Base-by-base conservation (phyloP, 2,329 filamentous ascomycete genomes). In the Diaporthe humulicola region DNA sequence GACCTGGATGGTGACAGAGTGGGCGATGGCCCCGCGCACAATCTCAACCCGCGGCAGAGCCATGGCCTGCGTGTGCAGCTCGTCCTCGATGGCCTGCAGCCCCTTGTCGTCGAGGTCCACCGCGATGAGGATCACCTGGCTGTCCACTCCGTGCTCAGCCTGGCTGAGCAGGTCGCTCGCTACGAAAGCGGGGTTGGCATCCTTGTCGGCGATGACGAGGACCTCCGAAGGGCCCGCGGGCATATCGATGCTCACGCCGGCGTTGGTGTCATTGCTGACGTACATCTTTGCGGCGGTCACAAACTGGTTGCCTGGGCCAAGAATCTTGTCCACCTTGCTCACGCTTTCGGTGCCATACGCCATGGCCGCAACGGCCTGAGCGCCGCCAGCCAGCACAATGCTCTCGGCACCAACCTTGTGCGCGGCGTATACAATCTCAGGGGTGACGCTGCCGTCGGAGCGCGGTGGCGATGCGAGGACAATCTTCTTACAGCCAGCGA, bases 231-330 rank as follows among this genome's bases (percentile, higher is more conserved):
- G 97, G 0, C 97, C 97, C 48, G 97, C 97, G 15, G 97, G 97
- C 97, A 99, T 99, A 82, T 99, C 97, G 80, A 99, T 99, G 84
- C 95, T 93, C 54, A 98, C 96, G 30, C 95, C 94, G 17, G 97
- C 97, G 75, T 95, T 97, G 58, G 97, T 98, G 83, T 99, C 97
- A 84, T 99, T 99, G 84, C 93, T 95, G 57, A 99, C 97, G 79
- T 96, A 90, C 97, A 99, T 99, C 90, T 99, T 99, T 70, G 95
- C 97, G 0, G 97, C 97, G 0, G 97, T 99, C 54, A 99, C 97
- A 82, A 98, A 99, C 84, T 98, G 97, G 85, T 99, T 99, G 48
- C 97, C 97, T 3, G 97, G 97, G 0, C 97, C 97, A 17, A 98
- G 91, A 79, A 99, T 98, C 90, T 99, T 99, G 88, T 99, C 97